A percentile compares a stretch with the other conserved stretches of the same genome.
Evolutionary conservation across 805 yeast species (phyloP).

Genomic region (Saturnispora kantuleensis): DNA sequence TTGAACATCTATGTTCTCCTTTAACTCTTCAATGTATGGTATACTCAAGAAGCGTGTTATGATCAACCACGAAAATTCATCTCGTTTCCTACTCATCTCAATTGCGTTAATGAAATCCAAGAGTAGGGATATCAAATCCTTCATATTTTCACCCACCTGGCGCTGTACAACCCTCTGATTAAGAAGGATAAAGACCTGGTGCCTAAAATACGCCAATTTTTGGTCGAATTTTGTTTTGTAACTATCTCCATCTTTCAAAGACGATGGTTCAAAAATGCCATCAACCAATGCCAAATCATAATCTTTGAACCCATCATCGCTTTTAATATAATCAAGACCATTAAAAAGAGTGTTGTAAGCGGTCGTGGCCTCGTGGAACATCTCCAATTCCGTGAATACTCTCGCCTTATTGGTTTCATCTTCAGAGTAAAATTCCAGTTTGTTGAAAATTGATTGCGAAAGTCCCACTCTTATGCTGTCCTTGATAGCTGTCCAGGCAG

Average conservation of each 20-base stretch:
- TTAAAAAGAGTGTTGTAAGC: conserved; percentile 39
- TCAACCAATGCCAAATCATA: conserved; percentile 12
- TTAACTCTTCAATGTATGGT: conserved; percentile 12
- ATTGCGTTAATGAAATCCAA: conserved; percentile 17
- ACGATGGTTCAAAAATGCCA: conserved; percentile 4
- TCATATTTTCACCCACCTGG: conserved; percentile 21
- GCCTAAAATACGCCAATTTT: conserved; percentile 15
- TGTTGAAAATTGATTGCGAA: conserved; percentile 42
- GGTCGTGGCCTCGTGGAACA: conserved; percentile 50
- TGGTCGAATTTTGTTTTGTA: conserved; percentile 10
- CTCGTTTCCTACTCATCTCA: conserved; percentile 20
- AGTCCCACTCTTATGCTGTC: conserved; percentile 39
- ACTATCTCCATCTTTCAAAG: not conserved
- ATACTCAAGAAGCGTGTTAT: conserved; percentile 31
- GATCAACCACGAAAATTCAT: conserved; percentile 33
- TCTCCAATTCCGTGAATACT: conserved; percentile 37
- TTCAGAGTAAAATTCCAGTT: conserved; percentile 30
- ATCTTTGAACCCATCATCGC: conserved; percentile 14
- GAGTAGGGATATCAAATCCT: conserved; percentile 24
- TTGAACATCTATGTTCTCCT: conserved; percentile 13
- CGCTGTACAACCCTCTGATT: conserved; percentile 16
- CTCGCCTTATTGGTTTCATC: conserved; percentile 27
- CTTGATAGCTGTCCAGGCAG: conserved; percentile 40
- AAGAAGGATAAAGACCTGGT: conserved; percentile 17
- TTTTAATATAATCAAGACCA: conserved; percentile 10